Evolutionary conservation across 768 basidiomycete species (phyloP), one percentile per base, ranked within the genome.

Genomic region (Jaapia argillacea): DNA sequence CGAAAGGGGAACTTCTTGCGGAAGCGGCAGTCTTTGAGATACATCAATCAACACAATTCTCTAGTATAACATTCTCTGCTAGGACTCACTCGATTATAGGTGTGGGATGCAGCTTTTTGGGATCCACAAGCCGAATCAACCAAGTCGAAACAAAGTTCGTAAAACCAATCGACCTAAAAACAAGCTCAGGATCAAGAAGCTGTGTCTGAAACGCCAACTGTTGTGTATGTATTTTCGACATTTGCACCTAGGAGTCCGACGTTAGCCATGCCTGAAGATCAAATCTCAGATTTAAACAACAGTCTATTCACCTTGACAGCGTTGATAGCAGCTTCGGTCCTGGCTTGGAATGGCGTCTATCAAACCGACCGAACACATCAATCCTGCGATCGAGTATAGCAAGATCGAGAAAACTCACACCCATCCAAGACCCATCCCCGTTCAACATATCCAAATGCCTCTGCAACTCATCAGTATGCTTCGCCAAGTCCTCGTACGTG

Each of bases 91-190:
- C 68, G 33, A 80, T 75, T 12, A 59, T 54, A 4, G 77, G 74
- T 37, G 67, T 72, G 0, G 96, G 96, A 55, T 97, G 89, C 22
- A 65, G 57, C 52, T 80, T 80, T 45, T 64, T 72, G 2, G 92
- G 88, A 49, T 98, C 94, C 24, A 82, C 91, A 48, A 85, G 76
- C 12, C 93, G 77, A 44, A 97, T 85, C 36, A 99, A 66, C 94
- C 94, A 99, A 0, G 86, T 85, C 43, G 92, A 92, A 28, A 91
- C 70, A 62, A 97, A 93, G 51, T 75, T 84, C n/a, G 78, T 80
- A 62, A 93, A 97, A 14, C 76, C 77, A 36, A 91, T 79, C 20
- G 76, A 82, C 45, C 81, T 75, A 55, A 82, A 77, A 31, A 85
- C 70, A 45, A 93, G 70, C 49, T 88, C 89, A 5, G 88, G 89